Evolutionary conservation across 2,329 filamentous ascomycete genomes (phyloP).

Genomic region (Thelonectria discophora): DNA sequence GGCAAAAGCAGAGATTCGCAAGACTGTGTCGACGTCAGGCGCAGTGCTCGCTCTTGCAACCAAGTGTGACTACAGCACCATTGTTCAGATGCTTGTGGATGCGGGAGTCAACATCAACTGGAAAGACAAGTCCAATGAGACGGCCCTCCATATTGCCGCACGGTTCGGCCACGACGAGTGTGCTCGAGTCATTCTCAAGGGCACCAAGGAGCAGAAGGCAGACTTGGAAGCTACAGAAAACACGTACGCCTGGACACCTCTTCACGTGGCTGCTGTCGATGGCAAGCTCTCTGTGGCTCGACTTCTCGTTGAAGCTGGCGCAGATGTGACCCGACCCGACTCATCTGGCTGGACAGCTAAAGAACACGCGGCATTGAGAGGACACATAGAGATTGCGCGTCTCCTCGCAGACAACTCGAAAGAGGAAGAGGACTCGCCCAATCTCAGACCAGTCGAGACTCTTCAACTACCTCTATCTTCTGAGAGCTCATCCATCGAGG

Average conservation of each 20-base stretch:
- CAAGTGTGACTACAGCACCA: constrained; percentile 84
- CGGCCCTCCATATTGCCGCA: constrained; percentile 89
- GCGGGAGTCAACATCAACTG: constrained; percentile 94
- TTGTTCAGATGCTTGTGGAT: constrained; percentile 87
- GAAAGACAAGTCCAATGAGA: constrained; percentile 89
- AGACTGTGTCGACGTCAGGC: constrained; percentile 80
- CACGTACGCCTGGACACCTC: constrained; percentile 92
- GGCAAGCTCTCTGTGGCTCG: constrained; percentile 80
- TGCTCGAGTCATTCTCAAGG: constrained; percentile 77
- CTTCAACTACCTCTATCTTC: constrained; percentile 37
- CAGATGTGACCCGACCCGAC: constrained; percentile 77
- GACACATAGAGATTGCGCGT: constrained; percentile 83
- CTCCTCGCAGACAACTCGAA: constrained; percentile 66
- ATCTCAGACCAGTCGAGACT: constrained; percentile 33
- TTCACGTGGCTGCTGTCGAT: constrained; percentile 92
- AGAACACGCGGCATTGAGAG: constrained; percentile 90
- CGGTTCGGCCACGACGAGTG: constrained; percentile 87
- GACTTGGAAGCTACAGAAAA: constrained; percentile 82
- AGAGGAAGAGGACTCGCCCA: constrained; percentile 42
- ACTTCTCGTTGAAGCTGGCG: constrained; percentile 79
- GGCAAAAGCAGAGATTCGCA: constrained; percentile 71
- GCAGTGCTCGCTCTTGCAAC: constrained; percentile 88
- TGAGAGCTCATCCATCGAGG: constrained; percentile 68
- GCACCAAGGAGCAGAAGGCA: constrained; percentile 74
- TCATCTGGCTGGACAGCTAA: constrained; percentile 93